Evolutionary conservation across 1,139 yeast genomes (phyloP).

Genomic region (Yamadazyma dushanensis): DNA sequence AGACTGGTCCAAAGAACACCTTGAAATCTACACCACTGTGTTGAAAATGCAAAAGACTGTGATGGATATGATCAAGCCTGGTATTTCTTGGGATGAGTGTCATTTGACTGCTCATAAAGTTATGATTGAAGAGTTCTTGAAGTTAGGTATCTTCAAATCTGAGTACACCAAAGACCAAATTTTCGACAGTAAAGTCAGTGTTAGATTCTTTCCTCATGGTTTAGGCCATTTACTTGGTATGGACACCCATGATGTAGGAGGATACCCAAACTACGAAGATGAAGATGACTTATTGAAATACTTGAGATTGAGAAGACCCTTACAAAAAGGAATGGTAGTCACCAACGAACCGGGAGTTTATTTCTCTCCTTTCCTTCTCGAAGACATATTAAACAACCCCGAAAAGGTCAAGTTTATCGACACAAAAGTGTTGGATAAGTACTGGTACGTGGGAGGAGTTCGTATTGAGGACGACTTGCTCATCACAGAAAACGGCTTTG

Average conservation of each 20-base stretch:
- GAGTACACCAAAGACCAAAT: slow-evolving; percentile 66
- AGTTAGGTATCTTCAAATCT: slow-evolving; percentile 72
- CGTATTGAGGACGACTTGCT: slow-evolving; percentile 92
- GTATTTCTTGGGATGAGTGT: slow-evolving; percentile 80
- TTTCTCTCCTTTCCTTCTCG: slow-evolving; percentile 79
- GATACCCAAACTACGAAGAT: slow-evolving; percentile 80
- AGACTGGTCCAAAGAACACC: slow-evolving; percentile 84
- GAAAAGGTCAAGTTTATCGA: slow-evolving; percentile 62
- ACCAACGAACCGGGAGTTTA: slow-evolving; percentile 97
- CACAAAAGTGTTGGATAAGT: slow-evolving; percentile 64
- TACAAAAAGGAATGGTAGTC: slow-evolving; percentile 77
- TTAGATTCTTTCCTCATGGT: slow-evolving; percentile 91
- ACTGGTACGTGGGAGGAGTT: slow-evolving; percentile 91
- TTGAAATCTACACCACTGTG: slow-evolving; percentile 80
- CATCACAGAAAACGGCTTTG: slow-evolving; percentile 73
- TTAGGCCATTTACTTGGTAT: slow-evolving; percentile 90
- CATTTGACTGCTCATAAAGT: slow-evolving; percentile 80
- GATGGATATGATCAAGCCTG: slow-evolving; percentile 73
- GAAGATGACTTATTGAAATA: slow-evolving; percentile 72
- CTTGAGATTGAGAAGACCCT: slow-evolving; percentile 74
- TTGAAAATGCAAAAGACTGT: slow-evolving; percentile 77
- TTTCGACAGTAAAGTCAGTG: slow-evolving; percentile 66
- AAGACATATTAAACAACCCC: slow-evolving; percentile 60
- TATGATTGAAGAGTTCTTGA: slow-evolving; percentile 67
- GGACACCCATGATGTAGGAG: slow-evolving; percentile 97